Evolutionary conservation across 1,284 basidiomycete genomes (phyloP), one percentile per base, ranked within the genome.

Genomic region (Cryptococcus jaspeensis): DNA sequence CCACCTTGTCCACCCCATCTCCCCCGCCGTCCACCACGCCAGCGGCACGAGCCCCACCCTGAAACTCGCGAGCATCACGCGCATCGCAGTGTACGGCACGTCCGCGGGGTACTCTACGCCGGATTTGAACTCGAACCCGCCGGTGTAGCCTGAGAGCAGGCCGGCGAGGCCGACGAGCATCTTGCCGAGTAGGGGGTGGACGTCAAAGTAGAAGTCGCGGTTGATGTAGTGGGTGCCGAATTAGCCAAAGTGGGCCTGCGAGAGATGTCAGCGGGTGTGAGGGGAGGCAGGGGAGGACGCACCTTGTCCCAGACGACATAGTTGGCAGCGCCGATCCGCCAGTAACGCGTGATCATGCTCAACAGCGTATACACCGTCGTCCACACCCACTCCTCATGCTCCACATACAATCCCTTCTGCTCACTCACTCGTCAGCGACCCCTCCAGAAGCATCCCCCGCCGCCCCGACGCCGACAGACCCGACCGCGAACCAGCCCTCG

Each of bases 161-260:
- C 96, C 95, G 2, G 88, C 92, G 18, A 99, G 83, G 5, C 92
- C 95, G 53, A 99, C 95, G 55, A 99, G 84, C 92, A 99, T 98
- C 82, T 99, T 99, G 22, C 96, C 95, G 37, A 99, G 83, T 0
- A 96, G 95, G 2, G 95, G 95, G 73, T 99, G 95, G n/a, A 96
- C 93, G 72, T 79, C 78, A 58, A 79, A 79, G 65, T 79, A 79
- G 60, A 78, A 79, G 59, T 79, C 78, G 51, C 81, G 80, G 67
- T 83, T 82, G 69, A 84, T 78, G 78, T 99, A 99, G 78, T 96
- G 89, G 28, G 92, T 92, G 55, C 92, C 92, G 77, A 96, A 96
- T 79, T 96, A 96, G 67, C 93, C 92, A 78, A 96, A 96, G 78
- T 96, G 92, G n/a, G 92, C 92, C 81, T 35, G 47, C 55, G 56